Base-by-base conservation (phyloP, 2,329 filamentous ascomycete genomes). In the Scopulariopsis brevicaulis region DNA sequence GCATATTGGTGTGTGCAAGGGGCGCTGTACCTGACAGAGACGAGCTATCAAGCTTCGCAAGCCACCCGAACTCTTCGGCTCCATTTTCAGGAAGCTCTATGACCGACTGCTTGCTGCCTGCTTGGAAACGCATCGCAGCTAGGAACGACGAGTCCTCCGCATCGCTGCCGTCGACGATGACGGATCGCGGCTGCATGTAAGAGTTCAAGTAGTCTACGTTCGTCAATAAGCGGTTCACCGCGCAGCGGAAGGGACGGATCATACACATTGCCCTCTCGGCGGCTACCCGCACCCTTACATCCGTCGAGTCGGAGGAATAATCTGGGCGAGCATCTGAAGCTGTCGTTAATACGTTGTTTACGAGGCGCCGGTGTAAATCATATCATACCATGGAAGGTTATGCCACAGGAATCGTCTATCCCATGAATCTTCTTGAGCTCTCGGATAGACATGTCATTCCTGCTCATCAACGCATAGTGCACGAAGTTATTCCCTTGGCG, bases 381-480 rank as follows among this genome's bases (percentile, higher is more conserved):
- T 35, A 14, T 32, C 67, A 35, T 72, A 78, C 82, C 81, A 60
- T 85, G 79, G 55, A 81, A 75, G 55, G 78, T 74, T 46, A 95
- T 76, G 20, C 82, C 78, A 69, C 94, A 97, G 4, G 71, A 71
- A 52, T 82, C 75, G 53, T 83, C 80, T n/a, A 96, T 79, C 35
- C 90, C 90, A 69, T 96, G 96, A 60, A 96, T 77, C 56, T 83
- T 76, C 64, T 86, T 77, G 35, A 97, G 75, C 37, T 88, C 82
- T 15, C 84, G 78, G 55, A 95, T 70, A 0, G 81, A 74, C 55
- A 96, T 80, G 14, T 85, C 80, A 60, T 85, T 86, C 60, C 86
- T 80, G 55, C 91, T 87, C 73, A 95, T 80, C 4, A 97, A 72
- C 0, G 83, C 86, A 67, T 96, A 86, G 68, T 97, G 93, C 10